Base-by-base conservation (phyloP, 1,139 yeast genomes). In the Suhomyces chickasaworum region DNA sequence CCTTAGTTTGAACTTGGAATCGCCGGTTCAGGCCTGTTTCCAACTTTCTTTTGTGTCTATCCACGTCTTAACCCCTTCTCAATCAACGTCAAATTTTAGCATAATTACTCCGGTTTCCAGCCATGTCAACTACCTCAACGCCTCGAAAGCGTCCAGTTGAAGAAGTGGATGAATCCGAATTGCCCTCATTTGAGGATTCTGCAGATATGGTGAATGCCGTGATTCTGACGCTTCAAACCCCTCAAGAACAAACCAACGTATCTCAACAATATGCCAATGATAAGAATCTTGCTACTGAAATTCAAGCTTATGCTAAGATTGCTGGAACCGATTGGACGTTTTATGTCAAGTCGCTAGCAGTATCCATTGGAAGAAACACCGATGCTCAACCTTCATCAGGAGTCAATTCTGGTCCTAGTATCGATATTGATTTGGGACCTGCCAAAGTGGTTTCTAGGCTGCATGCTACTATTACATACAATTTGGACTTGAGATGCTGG, bases 281-380 rank as follows among this genome's bases (percentile, higher is more conserved):
- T 41, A 80, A 81, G 53, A 86, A 87, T 57, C 72, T 81, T 48
- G 91, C 89, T 50, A 80, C 89, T 30, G 96, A 89, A 62, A 93
- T 93, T 16, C 96, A 90, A 67, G 98, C 98, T 0, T 93, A 91
- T 64, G 98, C 97, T 36, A 91, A 91, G 64, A 85, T 91, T 42
- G 91, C 97, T 0, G 98, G 98, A n/a, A 75, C 78, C 36, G 83
- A 81, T 58, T 93, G 99, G 98, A 91, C 98, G 1, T 93, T 78
- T 63, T 93, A 90, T 61, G 97, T 93, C 41, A 89, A 90, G 62
- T 76, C 84, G n/a, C 72, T 93, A 46, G 79, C 79, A 15, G 80
- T 93, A 6, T 73, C 86, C 3, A 87, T 93, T 48, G 99, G 99
- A 10, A 78, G 99, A 60, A 86, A 86, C 55, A 88, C 96, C 1